Evolutionary conservation across 257 asterid genomes (phyloP).

Genomic region (Misopates orontium): DNA sequence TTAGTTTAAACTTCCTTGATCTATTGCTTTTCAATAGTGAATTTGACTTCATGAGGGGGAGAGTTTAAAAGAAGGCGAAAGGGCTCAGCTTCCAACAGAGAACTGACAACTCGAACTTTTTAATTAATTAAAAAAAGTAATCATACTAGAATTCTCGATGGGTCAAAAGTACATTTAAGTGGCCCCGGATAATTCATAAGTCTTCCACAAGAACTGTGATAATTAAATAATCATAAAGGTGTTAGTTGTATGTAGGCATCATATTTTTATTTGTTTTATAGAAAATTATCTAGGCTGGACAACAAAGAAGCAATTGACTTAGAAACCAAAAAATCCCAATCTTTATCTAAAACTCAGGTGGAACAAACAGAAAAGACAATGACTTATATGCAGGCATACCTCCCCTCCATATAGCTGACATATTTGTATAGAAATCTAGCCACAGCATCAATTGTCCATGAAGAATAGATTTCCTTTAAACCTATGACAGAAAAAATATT

Average conservation of each 20-base stretch:
- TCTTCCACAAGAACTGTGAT: conserved; percentile 16
- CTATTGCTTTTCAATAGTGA: too few relatives aligned
- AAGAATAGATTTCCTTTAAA: conserved; percentile 74
- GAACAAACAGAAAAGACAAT: conserved; percentile 16
- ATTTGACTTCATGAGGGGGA: too few relatives aligned
- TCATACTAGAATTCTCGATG: background rate
- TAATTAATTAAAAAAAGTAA: background rate
- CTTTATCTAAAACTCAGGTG: conserved; percentile 15
- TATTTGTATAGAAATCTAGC: conserved; percentile 58
- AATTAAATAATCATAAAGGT: conserved; percentile 2
- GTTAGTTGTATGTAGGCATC: background rate
- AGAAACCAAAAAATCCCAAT: conserved; percentile 12
- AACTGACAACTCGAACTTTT: background rate
- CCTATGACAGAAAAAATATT: conserved; percentile 43
- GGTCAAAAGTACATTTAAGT: conserved; percentile 15
- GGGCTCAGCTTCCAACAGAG: background rate
- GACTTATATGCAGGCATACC: conserved; percentile 43
- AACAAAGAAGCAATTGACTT: conserved; percentile 11
- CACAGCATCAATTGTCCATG: conserved; percentile 70
- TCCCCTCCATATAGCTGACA: conserved; percentile 58
- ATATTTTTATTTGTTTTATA: background rate
- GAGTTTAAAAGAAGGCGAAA: background rate
- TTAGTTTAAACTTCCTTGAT: too few relatives aligned
- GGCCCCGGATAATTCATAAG: conserved; percentile 16
- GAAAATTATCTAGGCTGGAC: conserved; percentile 11